Base-by-base conservation (phyloP, 306 rosid genomes). In the Gynostemma pentaphyllum region DNA sequence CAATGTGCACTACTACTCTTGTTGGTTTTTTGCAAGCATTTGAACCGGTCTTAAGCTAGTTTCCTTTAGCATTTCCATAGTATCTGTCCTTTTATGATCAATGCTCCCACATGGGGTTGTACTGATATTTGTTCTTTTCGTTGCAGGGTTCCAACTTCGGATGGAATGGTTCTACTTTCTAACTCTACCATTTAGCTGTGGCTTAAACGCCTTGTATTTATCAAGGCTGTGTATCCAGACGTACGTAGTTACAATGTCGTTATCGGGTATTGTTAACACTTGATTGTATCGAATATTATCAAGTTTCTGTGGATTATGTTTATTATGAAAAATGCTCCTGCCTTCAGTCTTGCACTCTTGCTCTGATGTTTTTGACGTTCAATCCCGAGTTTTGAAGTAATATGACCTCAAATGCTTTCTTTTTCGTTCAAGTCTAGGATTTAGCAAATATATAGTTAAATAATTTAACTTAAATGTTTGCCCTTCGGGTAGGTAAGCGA, bases 111-210 rank as follows among this genome's bases (percentile, higher is more conserved):
- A 21, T 29, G 15, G 23, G 62, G 36, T 57, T 49, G 70, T 78
- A 46, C 80, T 45, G 75, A 27, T 72, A 75, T 56, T 49, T 47
- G 62, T 53, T 47, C 65, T 65, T 76, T 70, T 19, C 13, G 40
- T 69, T 56, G 83, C 91, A 87, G 97, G 97, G 96, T 59, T 85
- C 95, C 22, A 67, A 87, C 89, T 74, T 91, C 41, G 97, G 97
- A 59, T 87, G 95, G 95, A 87, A 91, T n/a, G 97, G 96, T 22
- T 54, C 95, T 28, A 87, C 96, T 60, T 82, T 92, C 74, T 88
- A 74, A 72, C 15, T 16, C 27, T 24, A 7, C 37, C 59, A 26
- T 13, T 27, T 19, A 36, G 6, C 64, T 57, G 28, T 45, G 11
- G 12, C 45, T 36, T 10, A 19, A 37, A 59, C 12, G 19, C 34